These are phyloP conservation scores for Cordyceps farinosa DNA, from an alignment of 2,329 filamentous ascomycete genomes.

Conservation along the genomic window DNA sequence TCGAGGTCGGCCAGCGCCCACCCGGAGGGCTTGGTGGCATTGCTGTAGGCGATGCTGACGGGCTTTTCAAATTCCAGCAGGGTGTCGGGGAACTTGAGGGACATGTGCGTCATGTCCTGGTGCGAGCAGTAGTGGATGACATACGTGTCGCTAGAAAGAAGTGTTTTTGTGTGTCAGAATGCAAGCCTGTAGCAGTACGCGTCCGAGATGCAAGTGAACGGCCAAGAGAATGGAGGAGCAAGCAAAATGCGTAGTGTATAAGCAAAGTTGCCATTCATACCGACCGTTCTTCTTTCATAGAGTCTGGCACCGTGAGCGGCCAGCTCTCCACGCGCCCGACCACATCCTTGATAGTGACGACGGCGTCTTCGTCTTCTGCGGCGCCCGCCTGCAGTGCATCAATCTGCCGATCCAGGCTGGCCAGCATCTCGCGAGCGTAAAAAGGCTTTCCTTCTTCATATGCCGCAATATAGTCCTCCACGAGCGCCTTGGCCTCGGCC, in stretches of 20 bases:
- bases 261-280: neutral
- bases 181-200: too few relatives aligned
- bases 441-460: neutral
- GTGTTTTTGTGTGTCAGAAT: neutral
- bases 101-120: slow-evolving; percentile 3
- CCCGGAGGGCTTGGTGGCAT: neutral
- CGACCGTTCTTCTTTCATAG: neutral
- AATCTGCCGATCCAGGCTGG: slow-evolving; percentile 3
- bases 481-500: neutral
- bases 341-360: slow-evolving; percentile 1
- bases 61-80: neutral
- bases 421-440: neutral
- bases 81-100: neutral
- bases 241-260: neutral
- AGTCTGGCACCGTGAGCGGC: neutral
- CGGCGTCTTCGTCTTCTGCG: neutral
- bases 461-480: neutral
- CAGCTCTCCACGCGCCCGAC: neutral
- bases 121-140: neutral
- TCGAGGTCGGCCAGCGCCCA: neutral
- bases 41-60: neutral
- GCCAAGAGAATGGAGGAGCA: neutral
- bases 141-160: neutral
- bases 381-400: neutral
- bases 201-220: neutral